Base-by-base conservation (phyloP, 768 basidiomycete genomes). In the Tylopilus cervinicoccineus region DNA sequence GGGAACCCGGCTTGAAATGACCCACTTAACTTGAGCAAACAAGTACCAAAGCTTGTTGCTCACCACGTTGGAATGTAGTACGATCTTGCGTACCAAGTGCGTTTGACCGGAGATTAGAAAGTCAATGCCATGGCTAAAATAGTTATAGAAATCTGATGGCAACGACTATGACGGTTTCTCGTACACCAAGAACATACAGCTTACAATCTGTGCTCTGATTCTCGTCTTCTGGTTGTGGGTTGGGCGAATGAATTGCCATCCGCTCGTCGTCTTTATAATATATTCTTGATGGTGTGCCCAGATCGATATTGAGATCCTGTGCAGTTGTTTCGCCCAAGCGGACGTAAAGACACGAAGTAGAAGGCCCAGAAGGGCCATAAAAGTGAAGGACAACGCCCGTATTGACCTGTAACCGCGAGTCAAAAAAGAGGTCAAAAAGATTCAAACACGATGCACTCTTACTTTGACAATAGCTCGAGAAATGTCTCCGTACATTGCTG, bases 191-290 rank as follows among this genome's bases (percentile, higher is more conserved):
- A 52, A 36, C 2, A 39, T n/a, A 45, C n/a, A 52, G 47, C 72
- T 50, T 55, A 77, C 81, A 78, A 53, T 79, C 74, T 56, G 73
- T 70, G 34, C 79, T 78, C 43, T 73, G 70, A 44, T 73, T 75
- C 22, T 70, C 72, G n/a, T 80, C 77, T 13, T 69, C 60, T 16
- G 69, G 58, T 24, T 70, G 70, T 8, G 50, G 61, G 26, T 56
- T 64, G 5, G 76, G 77, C 6, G 83, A 76, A 56, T 93, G 90
- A 29, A 93, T 93, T 24, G 79, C 79, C 88, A 93, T 91, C 43
- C 89, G 72, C 53, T 88, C 84, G 58, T 94, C 93, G 47, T 93
- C 91, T 63, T 93, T 93, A 71, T 90, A 88, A 65, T 87, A 86
- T 42, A 83, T 72, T 26, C 84, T 76, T 14, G 83, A 70, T 5